These are phyloP conservation scores for Bryoerythrophyllum caledonicum DNA, from an alignment of 225 moss, liverwort and hornwort genomes.

Conservation along the genomic window DNA sequence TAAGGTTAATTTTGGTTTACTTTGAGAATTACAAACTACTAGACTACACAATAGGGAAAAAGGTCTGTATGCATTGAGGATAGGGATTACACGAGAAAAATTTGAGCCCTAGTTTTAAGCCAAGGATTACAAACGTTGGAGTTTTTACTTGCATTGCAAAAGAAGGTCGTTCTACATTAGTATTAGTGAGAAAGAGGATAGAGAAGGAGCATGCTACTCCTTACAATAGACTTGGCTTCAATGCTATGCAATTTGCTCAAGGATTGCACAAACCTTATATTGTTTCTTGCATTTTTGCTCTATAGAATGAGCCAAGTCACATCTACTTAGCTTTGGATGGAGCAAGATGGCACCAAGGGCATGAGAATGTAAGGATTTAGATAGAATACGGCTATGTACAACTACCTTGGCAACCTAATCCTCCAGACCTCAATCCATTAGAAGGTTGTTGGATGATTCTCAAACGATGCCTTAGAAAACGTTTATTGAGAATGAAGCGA, in stretches of 20 bases:
- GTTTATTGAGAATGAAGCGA: not conserved
- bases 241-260: no score
- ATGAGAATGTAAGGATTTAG: rapidly evolving
- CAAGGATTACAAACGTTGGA: no score
- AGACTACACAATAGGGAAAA: no score
- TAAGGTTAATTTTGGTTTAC: no score
- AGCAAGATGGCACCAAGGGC: not conserved
- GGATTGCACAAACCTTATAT: no score
- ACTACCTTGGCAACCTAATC: not conserved
- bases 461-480: not conserved
- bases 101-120: no score
- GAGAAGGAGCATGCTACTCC: not conserved
- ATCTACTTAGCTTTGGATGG: not conserved
- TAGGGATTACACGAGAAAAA: no score
- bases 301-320: not conserved
- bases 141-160: not conserved
- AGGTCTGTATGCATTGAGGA: no score
- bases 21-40: no score
- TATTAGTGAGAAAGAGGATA: not conserved
- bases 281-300: not conserved
- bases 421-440: not conserved
- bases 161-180: not conserved
- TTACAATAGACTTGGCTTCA: not conserved
- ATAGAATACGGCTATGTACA: not conserved
- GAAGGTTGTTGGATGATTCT: not conserved